These are phyloP conservation scores for Colletotrichum abscissum DNA, from an alignment of 2,329 filamentous ascomycete species.

Conservation along the genomic window DNA sequence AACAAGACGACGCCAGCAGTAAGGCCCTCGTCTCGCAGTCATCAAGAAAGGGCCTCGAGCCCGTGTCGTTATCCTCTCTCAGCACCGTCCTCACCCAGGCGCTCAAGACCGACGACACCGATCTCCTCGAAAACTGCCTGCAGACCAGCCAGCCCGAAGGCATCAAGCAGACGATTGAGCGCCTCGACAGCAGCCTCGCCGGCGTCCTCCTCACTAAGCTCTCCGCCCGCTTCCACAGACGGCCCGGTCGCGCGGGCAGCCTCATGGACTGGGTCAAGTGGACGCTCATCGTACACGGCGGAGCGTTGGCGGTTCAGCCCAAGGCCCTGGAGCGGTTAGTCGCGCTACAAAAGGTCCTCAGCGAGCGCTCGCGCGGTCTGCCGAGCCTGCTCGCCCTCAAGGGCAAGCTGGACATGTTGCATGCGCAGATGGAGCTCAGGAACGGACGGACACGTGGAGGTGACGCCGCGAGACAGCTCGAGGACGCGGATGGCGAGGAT, in stretches of 20 bases:
- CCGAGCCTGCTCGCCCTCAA: conserved; percentile 88
- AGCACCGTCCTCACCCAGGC: conserved; percentile 94
- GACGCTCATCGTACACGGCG: conserved; percentile 92
- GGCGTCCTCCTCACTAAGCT: conserved; percentile 83
- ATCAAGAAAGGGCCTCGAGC: conserved; percentile 61
- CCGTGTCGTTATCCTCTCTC: conserved; percentile 82
- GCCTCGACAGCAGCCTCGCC: conserved; percentile 87
- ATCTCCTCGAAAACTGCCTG: conserved; percentile 92
- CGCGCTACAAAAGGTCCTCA: conserved; percentile 86
- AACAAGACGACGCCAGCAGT: conserved; percentile 41
- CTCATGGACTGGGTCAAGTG: conserved; percentile 97
- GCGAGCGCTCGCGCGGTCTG: conserved; percentile 85
- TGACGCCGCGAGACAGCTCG: conserved; percentile 49
- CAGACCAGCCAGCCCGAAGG: conserved; percentile 80
- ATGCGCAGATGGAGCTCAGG: conserved; percentile 87
- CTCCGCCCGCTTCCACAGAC: conserved; percentile 85
- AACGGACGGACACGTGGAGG: conserved; percentile 70
- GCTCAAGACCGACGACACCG: conserved; percentile 89
- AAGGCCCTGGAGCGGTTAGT: conserved; percentile 82
- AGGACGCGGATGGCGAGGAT: conserved; percentile 61
- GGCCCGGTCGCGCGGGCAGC: conserved; percentile 88
- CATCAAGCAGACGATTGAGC: conserved; percentile 89
- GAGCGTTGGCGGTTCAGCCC: conserved; percentile 88
- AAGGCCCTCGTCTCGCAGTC: conserved; percentile 52
- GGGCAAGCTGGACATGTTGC: conserved; percentile 94